phyloP scores from a whole-genome alignment of 139 green algal genomes.

The Chlorella sorokiniana region DNA sequence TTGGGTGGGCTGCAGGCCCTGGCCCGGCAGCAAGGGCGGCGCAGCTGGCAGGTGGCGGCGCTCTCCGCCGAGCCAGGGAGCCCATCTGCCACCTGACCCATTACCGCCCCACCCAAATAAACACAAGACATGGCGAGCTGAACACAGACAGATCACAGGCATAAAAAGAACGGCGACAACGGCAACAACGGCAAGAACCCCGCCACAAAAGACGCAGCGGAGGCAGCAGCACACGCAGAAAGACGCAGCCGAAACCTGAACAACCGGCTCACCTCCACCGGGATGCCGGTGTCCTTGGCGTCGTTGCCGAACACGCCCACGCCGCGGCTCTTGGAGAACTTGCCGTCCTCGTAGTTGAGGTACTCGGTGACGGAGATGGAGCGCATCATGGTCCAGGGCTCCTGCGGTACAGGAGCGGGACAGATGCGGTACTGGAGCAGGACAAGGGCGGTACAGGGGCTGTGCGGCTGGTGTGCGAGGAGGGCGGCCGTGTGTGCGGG shows the following conservation, averaged over 20 bases:
- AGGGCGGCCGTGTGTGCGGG: background rate
- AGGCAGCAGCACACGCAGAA: background rate
- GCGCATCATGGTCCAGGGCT: constrained; percentile 95
- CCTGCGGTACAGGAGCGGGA: background rate
- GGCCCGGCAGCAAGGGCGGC: too few relatives aligned
- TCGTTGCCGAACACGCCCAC: constrained; percentile 96
- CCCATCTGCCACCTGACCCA: too few relatives aligned
- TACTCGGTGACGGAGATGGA: constrained; percentile 97
- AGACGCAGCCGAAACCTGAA: background rate
- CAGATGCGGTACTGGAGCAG: background rate
- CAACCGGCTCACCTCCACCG: constrained; percentile 53
- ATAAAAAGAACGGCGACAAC: too few relatives aligned
- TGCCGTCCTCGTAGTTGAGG: constrained; percentile 97
- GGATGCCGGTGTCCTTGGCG: constrained; percentile 85
- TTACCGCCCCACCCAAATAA: constrained; percentile 10
- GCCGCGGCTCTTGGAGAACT: constrained; percentile 96
- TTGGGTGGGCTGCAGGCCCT: too few relatives aligned
- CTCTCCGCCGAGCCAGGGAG: too few relatives aligned
- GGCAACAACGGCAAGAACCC: too few relatives aligned
- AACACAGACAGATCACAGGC: background rate
- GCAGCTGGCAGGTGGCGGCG: too few relatives aligned
- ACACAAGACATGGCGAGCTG: background rate
- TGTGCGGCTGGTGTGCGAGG: background rate
- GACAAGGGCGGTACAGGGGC: background rate
- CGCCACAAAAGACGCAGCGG: too few relatives aligned